Conservation (phyloP, 2,329 filamentous ascomycete genomes). For the Ceratocystis diversiconidia region DNA sequence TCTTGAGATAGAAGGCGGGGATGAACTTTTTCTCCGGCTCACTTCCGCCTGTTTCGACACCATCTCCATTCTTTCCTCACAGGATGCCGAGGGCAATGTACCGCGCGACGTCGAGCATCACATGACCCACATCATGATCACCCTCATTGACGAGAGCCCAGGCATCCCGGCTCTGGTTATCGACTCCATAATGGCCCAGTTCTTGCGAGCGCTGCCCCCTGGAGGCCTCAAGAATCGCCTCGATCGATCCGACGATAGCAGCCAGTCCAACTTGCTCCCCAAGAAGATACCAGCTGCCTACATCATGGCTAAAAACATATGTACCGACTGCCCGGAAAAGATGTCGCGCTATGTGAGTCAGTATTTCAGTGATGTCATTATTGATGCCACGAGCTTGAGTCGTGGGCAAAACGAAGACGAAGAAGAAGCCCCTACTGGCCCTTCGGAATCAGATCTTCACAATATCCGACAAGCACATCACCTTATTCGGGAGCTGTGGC, state of each 20-base stretch:
- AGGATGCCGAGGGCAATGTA: conserved; percentile 63
- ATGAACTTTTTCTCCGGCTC: conserved; percentile 63
- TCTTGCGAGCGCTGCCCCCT: conserved; percentile 70
- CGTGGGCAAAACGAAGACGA: conserved; percentile 48
- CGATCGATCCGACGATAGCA: conserved; percentile 47
- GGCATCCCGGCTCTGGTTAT: conserved; percentile 68
- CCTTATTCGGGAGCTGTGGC: conserved; percentile 83
- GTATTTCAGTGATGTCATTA: conserved; percentile 93
- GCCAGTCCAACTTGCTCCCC: conserved; percentile 67
- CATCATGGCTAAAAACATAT: conserved; percentile 90
- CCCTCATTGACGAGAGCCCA: conserved; percentile 72
- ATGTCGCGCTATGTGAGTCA: conserved; percentile 91
- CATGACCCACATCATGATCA: conserved; percentile 73
- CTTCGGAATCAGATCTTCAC: conserved; percentile 70
- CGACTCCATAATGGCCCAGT: conserved; percentile 90
- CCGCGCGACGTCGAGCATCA: conserved; percentile 89
- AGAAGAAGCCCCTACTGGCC: conserved; percentile 45
- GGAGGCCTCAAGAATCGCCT: conserved; percentile 44
- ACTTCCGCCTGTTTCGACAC: conserved; percentile 90
- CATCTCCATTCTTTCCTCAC: conserved; percentile 62
- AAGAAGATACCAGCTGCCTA: conserved; percentile 88
- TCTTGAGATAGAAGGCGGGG: conserved; percentile 70
- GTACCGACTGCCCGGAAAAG: conserved; percentile 76
- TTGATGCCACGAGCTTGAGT: conserved; percentile 60
- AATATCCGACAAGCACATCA: conserved; percentile 82